phyloP scores from a whole-genome alignment of 2,329 filamentous ascomycete species.

The Calonectria crousiana region DNA sequence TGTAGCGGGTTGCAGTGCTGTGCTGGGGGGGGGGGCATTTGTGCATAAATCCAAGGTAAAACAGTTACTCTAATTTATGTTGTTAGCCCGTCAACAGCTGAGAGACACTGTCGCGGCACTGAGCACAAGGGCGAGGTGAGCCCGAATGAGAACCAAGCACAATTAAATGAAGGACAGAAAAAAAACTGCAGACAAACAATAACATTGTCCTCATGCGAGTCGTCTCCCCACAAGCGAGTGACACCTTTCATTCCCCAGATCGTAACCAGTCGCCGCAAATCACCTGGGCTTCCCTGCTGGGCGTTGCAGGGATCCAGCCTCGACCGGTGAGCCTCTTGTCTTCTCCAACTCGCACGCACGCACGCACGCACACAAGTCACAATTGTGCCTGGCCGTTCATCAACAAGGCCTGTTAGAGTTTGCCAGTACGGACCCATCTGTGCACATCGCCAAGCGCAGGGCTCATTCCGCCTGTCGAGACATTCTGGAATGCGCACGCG shows the following conservation, averaged over 20 bases:
- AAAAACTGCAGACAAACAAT: not conserved
- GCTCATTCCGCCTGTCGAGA: not conserved
- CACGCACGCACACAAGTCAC: not conserved
- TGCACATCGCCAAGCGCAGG: conserved; percentile 5
- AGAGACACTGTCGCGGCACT: not conserved
- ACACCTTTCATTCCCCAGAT: conserved; percentile 3
- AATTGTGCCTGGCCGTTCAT: conserved; percentile 3
- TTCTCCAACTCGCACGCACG: not conserved
- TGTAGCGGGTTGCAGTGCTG: not conserved
- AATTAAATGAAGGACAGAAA: not conserved
- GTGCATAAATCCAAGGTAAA: not conserved
- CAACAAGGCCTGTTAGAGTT: not conserved
- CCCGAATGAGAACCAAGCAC: not conserved
- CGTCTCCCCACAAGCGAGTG: not conserved
- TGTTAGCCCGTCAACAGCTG: not conserved
- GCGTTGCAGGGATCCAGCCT: not conserved
- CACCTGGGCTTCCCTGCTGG: conserved; percentile 4
- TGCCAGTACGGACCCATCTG: not conserved
- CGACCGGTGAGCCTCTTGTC: not conserved
- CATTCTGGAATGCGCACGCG: conserved; percentile 7
- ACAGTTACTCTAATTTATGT: not conserved
- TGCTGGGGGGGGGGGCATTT: not conserved
- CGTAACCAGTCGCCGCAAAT: not conserved
- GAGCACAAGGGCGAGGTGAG: not conserved
- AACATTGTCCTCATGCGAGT: not conserved